Evolutionary conservation across 1,139 yeast species (phyloP), one percentile per base, ranked within the genome.

Genomic region (Magnusiomyces fungicola): DNA sequence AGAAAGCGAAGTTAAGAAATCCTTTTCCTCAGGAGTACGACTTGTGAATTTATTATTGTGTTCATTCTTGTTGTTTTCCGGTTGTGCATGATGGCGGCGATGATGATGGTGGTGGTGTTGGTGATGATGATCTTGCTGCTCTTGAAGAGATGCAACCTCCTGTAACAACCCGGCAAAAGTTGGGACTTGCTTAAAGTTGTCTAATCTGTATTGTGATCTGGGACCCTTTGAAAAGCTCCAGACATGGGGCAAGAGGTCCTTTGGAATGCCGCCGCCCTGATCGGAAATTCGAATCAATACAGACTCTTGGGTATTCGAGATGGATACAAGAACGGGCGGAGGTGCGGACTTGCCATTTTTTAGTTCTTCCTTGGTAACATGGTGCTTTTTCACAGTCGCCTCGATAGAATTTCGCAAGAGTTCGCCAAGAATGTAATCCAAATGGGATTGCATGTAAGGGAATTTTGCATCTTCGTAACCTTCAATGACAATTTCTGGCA

Each of bases 371-470:
- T 44, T 38, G 23, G 30, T 14, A 30, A 29, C 60, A 14, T 74
- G 58, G 49, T 68, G 72, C 49, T 69, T 67, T 46, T 69, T 71
- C 37, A 84, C 77, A 0, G 94, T 83, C 0, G 95, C 94, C 60
- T 87, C 95, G 58, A 80, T 78, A 2, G 94, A 79, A 63, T 92
- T 90, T 55, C 97, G 75, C 55, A 92, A 68, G 29, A 89, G 81
- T 65, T 90, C 97, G 29, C 96, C 95, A 50, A 89, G 71, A 51
- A 90, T 73, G 64, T 87, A 90, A 60, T 85, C 89, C 55, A 92
- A 71, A 68, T 92, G 97, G 1, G 92, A 83, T 12, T 83, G 82
- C 73, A 90, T 76, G 61, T 89, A 90, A 44, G 89, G 94, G 65
- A 90, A 87, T 22, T 73, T 73, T 18, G 87, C 72, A 50, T 75